Conservation (phyloP, 106 monocot genomes). For the Acorus calamus region DNA sequence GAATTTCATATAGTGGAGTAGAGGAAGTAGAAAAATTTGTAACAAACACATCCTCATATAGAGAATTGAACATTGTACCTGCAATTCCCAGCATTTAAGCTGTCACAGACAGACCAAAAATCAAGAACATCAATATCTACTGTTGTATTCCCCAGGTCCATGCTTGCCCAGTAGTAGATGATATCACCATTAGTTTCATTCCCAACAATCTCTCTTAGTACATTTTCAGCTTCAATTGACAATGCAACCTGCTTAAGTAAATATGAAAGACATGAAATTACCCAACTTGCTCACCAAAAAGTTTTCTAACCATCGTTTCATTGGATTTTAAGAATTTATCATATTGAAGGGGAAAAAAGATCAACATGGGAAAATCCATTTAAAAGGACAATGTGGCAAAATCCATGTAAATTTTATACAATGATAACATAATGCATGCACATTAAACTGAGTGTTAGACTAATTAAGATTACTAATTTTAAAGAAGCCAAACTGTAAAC, state of each 20-base stretch:
- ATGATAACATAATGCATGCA: too few species aligned
- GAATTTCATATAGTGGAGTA: too few species aligned
- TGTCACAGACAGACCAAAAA: slow-evolving; percentile 90
- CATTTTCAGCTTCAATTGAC: slow-evolving; percentile 48
- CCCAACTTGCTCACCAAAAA: not conserved
- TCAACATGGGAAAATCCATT: too few species aligned
- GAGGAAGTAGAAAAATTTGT: not conserved
- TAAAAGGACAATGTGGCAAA: too few species aligned
- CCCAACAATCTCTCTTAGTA: slow-evolving; percentile 34
- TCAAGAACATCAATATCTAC: slow-evolving; percentile 7
- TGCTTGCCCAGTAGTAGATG: slow-evolving; percentile 65
- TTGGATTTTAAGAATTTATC: too few species aligned
- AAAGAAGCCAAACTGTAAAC: too few species aligned
- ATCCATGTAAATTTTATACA: too few species aligned
- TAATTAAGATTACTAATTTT: too few species aligned
- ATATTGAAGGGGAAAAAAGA: too few species aligned
- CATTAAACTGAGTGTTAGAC: too few species aligned
- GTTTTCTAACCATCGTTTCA: too few species aligned
- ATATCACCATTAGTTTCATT: slow-evolving; percentile 50
- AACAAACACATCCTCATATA: not conserved
- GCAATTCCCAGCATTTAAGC: slow-evolving; percentile 71
- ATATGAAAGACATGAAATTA: not conserved
- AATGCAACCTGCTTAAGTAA: slow-evolving; percentile 54
- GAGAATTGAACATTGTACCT: slow-evolving; percentile 32
- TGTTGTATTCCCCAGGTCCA: slow-evolving; percentile 17